Evolutionary conservation across 352 stramenopile species (phyloP).

Genomic region (Albugo candida): DNA sequence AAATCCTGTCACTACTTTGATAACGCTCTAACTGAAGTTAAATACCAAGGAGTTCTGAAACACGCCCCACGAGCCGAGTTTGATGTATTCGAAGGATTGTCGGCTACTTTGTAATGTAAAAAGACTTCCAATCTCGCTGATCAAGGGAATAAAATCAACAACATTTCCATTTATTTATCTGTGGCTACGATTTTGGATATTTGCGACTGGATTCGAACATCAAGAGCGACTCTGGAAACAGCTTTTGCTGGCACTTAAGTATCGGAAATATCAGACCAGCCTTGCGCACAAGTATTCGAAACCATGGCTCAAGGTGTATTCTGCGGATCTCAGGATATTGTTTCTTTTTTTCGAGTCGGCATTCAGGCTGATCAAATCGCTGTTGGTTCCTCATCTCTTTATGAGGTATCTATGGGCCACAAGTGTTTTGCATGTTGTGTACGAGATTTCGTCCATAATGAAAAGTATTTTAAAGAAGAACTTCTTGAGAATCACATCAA

Average conservation of each 20-base stretch:
- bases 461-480: slow-evolving; percentile 12
- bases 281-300: slow-evolving; percentile 2
- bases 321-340: slow-evolving; percentile 46
- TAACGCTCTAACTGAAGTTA: too few species aligned
- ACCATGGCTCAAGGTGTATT: slow-evolving; percentile 15
- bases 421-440: slow-evolving; percentile 59
- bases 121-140: too few species aligned
- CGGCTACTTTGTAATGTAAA: too few species aligned
- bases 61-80: too few species aligned
- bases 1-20: not conserved
- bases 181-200: slow-evolving; percentile 66
- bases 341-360: slow-evolving; percentile 14
- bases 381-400: slow-evolving; percentile 67
- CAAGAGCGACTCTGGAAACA: slow-evolving; percentile 28
- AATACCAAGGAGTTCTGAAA: too few species aligned
- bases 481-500: slow-evolving; percentile 20
- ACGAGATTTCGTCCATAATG: slow-evolving; percentile 33
- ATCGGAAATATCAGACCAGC: slow-evolving; percentile 15
- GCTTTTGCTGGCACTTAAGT: slow-evolving; percentile 28
- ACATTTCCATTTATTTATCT: slow-evolving; percentile 15
- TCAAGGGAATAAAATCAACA: too few species aligned
- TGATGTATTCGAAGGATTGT: too few species aligned
- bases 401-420: slow-evolving; percentile 51
- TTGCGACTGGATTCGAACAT: slow-evolving; percentile 42
- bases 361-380: slow-evolving; percentile 26